Evolutionary conservation across 495 filamentous ascomycete genomes (phyloP), one percentile per base, ranked within the genome.

Genomic region (Aspergillus panamensis): DNA sequence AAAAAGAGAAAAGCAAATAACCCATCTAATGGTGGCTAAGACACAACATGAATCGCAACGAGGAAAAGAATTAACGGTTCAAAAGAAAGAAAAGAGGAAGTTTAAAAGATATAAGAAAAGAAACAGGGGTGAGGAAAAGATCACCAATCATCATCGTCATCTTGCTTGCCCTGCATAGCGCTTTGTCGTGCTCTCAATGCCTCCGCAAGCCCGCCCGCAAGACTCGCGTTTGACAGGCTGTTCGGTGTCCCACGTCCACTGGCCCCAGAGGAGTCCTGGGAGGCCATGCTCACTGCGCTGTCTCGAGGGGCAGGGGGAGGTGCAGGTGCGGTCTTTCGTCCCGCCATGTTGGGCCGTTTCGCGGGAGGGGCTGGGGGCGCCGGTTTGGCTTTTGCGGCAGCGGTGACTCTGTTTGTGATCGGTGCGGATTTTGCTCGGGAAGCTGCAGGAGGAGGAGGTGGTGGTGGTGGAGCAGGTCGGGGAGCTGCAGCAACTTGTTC

Each of bases 181-280:
- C 77, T 83, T 68, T 94, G 88, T 73, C 89, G 78, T 60, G 84
- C 83, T 66, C 86, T 72, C 70, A 94, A 67, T 32, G 90, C 91
- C 68, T 96, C 89, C 5, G 93, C 93, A 59, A 97, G 74, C 0
- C 90, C 89, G 19, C 89, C 91, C 0, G 90, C 91, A 64, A 96
- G 68, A 68, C 89, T 92, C 12, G 74, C 77, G 53, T 80, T 80
- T 33, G 84, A 85, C 14, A 87, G 81, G 62, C 80, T 88, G 63
- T 84, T 86, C 45, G 84, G 84, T 37, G 87, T 90, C 33, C 81
- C 83, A 19, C 86, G 79, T 37, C 82, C 86, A 48, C 87, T 88
- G 13, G 82, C 82, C 17, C 83, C 84, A 47, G 78, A 80, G 9
- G 81, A 81, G 58, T 84, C 76, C 16, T 78, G 78, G 5, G 80